phyloP scores from a whole-genome alignment of 345 rosid species.

The Populus nigra region DNA sequence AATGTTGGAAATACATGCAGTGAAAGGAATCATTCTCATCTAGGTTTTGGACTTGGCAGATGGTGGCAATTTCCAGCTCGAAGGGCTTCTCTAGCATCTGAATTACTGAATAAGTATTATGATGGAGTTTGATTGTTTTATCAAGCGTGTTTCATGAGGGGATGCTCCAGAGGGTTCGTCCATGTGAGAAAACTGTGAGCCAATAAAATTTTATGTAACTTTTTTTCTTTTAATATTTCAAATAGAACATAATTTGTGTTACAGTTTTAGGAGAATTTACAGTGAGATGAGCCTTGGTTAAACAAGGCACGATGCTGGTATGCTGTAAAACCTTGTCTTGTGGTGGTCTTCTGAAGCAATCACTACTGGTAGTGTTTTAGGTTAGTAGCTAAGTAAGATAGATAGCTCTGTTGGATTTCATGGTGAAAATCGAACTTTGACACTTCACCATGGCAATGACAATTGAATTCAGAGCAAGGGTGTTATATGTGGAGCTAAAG shows the following conservation, averaged over 20 bases:
- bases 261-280: no score
- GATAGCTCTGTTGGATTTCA: background rate
- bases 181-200: background rate
- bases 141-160: background rate
- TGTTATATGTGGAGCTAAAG: background rate
- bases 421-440: background rate
- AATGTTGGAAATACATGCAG: slow-evolving; percentile 32
- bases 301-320: background rate
- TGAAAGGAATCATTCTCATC: slow-evolving; percentile 12
- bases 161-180: slow-evolving; percentile 7
- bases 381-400: background rate
- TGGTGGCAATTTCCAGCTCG: slow-evolving; percentile 14
- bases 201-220: slow-evolving; percentile 13
- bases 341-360: background rate
- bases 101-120: background rate
- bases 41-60: slow-evolving; percentile 2
- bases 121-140: slow-evolving; percentile 5
- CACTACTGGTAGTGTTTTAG: background rate
- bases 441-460: background rate
- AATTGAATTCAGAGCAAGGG: background rate
- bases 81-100: slow-evolving; percentile 22
- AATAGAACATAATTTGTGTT: no score
- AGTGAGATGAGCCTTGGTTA: no score
- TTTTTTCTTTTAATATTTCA: background rate
- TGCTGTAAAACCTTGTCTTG: background rate